Base-by-base conservation (phyloP, 768 basidiomycete genomes). In the Mycena sanguinolenta region DNA sequence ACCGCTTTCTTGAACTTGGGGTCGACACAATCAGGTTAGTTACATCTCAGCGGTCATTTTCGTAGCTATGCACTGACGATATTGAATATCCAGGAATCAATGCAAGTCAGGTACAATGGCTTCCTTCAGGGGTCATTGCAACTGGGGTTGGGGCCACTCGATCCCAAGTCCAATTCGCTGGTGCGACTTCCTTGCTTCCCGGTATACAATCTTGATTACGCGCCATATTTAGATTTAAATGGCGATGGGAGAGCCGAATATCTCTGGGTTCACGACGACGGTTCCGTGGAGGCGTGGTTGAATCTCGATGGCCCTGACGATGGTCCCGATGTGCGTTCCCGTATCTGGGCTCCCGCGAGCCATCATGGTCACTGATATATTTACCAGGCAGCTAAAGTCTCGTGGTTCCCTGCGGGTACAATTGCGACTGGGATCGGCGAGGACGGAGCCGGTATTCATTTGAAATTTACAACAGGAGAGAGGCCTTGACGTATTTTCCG, bases 231-330 rank as follows among this genome's bases (percentile, higher is more conserved):
- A 64, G 63, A 64, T 36, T 21, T 64, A 6, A 64, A 64, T 21
- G 54, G 63, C 38, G 54, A 64, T 44, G 63, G 63, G 8, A 3
- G 63, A 5, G 63, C 63, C 2, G 63, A 64, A 46, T 64, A 64
- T 34, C 63, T 64, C 21, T 64, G 27, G 12, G 53, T 63, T n/a
- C 63, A 63, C 50, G 53, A 63, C 12, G 63, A 63, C 25, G 63
- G 62, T 23, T 63, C 63, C 5, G 63, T 63, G n/a, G 52, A 63
- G 42, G 63, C 63, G 34, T 63, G 63, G 63, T 55, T 63, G 53
- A 63, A 63, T 30, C 53, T 55, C 2, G 63, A 53, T 4, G 52
- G 52, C 2, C 63, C 39, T 34, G 32, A 34, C 32, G 32, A 34
- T 34, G 32, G 32, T 10, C 32, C 32, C 10, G 10, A 34, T 34